Percentiles rank a stretch among this genome's conserved stretches.
Conservation (phyloP, 345 rosid species). For the Psidium friedrichsthalianum region DNA sequence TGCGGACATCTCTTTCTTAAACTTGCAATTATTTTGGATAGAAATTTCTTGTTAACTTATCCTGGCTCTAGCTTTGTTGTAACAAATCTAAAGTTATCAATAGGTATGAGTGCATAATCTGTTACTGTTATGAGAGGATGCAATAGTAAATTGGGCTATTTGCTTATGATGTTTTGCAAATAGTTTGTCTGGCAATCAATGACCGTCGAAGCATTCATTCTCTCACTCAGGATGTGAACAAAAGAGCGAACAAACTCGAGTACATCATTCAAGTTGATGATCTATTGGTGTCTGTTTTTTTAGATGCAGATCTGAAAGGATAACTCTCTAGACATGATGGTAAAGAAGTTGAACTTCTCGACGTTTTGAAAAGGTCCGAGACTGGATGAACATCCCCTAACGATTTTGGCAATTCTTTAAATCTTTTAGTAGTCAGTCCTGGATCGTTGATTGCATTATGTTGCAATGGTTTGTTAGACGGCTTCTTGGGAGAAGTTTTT, state of each 20-base stretch:
- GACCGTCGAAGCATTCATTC: neutral
- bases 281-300: neutral
- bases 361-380: slow-evolving; percentile 41
- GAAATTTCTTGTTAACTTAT: neutral
- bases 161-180: neutral
- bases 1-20: neutral
- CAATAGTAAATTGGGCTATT: neutral
- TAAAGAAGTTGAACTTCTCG: slow-evolving; percentile 49
- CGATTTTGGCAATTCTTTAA: neutral
- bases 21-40: neutral
- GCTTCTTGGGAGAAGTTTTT: slow-evolving; percentile 50
- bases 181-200: neutral
- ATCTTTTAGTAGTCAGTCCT: neutral
- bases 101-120: neutral
- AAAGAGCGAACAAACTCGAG: neutral
- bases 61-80: neutral
- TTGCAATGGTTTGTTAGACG: slow-evolving; percentile 18
- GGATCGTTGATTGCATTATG: neutral
- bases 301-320: slow-evolving; percentile 29
- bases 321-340: slow-evolving; percentile 36
- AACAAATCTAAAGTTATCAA: neutral
- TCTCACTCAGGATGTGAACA: neutral
- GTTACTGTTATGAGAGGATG: neutral
- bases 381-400: neutral
- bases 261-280: neutral